A percentile compares a stretch with the other conserved stretches of the same genome.
Evolutionary conservation across 805 yeast genomes (phyloP).

Genomic region (Ogataea kodamae): DNA sequence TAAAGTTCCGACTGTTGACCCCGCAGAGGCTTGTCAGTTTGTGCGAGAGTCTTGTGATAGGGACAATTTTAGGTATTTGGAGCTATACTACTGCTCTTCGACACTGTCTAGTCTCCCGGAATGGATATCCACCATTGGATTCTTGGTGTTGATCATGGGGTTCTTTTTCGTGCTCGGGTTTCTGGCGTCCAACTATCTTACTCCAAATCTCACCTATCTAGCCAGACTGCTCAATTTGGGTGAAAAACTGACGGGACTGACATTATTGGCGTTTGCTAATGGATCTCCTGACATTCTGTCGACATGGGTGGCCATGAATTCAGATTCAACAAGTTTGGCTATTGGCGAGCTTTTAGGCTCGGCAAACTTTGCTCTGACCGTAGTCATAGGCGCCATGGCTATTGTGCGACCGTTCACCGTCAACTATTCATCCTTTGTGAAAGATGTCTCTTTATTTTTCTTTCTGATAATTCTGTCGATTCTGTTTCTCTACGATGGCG

Average conservation of each 20-base stretch:
- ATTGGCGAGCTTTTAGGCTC: constrained; percentile 54
- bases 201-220: constrained; percentile 71
- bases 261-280: constrained; percentile 86
- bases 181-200: constrained; percentile 76
- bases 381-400: constrained; percentile 49
- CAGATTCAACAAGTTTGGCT: constrained; percentile 57
- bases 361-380: constrained; percentile 48
- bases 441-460: constrained; percentile 60
- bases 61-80: constrained; percentile 19
- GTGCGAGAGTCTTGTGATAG: constrained; percentile 21
- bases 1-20: constrained; percentile 6
- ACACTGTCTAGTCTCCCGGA: constrained; percentile 7
- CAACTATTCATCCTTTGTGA: constrained; percentile 45
- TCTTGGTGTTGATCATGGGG: constrained; percentile 26
- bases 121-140: constrained; percentile 7
- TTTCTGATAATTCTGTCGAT: constrained; percentile 47
- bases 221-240: constrained; percentile 61
- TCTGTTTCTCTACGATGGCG: constrained; percentile 52
- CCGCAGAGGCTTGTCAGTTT: constrained; percentile 19
- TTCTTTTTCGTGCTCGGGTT: constrained; percentile 66
- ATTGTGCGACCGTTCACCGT: constrained; percentile 48
- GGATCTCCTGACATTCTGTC: constrained; percentile 88
- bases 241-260: constrained; percentile 80
- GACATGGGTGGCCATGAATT: constrained; percentile 75
- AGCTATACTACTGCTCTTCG: constrained; percentile 27